Conservation (phyloP, 768 basidiomycete species). For the Lactarius tabidus region DNA sequence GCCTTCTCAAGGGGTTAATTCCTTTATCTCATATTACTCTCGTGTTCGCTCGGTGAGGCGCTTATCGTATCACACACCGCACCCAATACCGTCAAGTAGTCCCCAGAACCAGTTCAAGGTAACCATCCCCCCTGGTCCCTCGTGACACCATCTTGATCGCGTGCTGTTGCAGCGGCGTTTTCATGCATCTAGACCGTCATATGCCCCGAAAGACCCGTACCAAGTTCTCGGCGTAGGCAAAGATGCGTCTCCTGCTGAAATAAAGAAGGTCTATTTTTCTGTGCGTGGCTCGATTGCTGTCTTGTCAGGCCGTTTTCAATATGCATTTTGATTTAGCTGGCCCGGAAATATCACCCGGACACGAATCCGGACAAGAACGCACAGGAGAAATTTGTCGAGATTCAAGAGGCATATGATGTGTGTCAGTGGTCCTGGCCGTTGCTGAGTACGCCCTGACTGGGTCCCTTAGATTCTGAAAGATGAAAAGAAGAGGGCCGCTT, state of each 20-base stretch:
- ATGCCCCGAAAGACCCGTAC: slow-evolving; percentile 80
- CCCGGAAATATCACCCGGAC: slow-evolving; percentile 97
- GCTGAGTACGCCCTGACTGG: slow-evolving; percentile 1
- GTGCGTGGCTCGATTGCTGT: slow-evolving; percentile 44
- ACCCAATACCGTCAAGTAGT: slow-evolving; percentile 6
- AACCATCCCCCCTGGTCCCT: slow-evolving; percentile 2
- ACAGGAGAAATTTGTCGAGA: slow-evolving; percentile 91
- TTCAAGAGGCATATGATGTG: slow-evolving; percentile 96
- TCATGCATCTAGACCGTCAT: slow-evolving; percentile 57
- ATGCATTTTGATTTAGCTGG: slow-evolving; percentile 58
- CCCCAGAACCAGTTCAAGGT: slow-evolving; percentile 22
- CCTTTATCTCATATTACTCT: slow-evolving; percentile 45
- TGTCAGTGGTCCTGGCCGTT: slow-evolving; percentile 31
- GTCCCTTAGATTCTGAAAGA: slow-evolving; percentile 78
- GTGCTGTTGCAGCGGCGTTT: slow-evolving; percentile 55
- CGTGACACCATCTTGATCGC: slow-evolving; percentile 9
- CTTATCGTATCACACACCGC: slow-evolving; percentile 2
- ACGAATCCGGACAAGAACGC: slow-evolving; percentile 91
- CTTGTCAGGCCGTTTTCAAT: slow-evolving; percentile 23
- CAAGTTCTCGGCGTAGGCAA: slow-evolving; percentile 81
- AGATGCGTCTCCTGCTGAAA: slow-evolving; percentile 80
- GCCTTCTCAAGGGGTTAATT: slow-evolving; percentile 27
- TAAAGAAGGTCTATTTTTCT: slow-evolving; percentile 96
- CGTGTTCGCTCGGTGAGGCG: slow-evolving; percentile 40
- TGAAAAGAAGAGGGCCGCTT: slow-evolving; percentile 86